phyloP scores from a whole-genome alignment of 176 grass and related monocot genomes.

The Musa beccarii region DNA sequence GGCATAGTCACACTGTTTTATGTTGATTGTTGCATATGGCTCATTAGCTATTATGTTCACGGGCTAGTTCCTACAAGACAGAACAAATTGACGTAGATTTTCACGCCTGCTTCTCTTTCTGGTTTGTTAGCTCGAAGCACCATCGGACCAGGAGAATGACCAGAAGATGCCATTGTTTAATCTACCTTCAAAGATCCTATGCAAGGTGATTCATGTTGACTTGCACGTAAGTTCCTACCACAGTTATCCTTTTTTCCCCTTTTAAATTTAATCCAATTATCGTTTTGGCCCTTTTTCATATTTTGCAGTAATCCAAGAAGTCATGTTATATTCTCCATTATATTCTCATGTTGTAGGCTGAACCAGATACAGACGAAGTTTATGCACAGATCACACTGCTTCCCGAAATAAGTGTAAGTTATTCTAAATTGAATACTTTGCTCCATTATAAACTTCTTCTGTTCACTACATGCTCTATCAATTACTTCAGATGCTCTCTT shows the following conservation, averaged over 20 bases:
- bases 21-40: not conserved
- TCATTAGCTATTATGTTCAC: not conserved
- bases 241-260: not conserved
- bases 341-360: conserved; percentile 44
- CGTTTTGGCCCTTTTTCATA: not conserved
- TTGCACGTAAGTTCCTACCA: conserved; percentile 42
- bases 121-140: conserved; percentile 61
- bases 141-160: conserved; percentile 66
- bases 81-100: not conserved
- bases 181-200: conserved; percentile 81
- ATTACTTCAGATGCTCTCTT: too few species aligned
- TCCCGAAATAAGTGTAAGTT: conserved; percentile 60
- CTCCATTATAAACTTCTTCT: too few species aligned
- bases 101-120: not conserved
- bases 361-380: conserved; percentile 96
- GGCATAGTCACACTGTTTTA: too few species aligned
- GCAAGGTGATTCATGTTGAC: conserved; percentile 73
- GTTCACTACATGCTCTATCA: too few species aligned
- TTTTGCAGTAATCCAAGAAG: not conserved
- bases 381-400: conserved; percentile 92
- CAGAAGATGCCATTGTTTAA: conserved; percentile 71
- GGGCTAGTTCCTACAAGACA: not conserved
- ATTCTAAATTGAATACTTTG: too few species aligned
- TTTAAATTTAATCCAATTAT: not conserved
- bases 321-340: not conserved